These are phyloP conservation scores for Crithidia expoeki DNA, from an alignment of 208 protist species.

Conservation along the genomic window DNA sequence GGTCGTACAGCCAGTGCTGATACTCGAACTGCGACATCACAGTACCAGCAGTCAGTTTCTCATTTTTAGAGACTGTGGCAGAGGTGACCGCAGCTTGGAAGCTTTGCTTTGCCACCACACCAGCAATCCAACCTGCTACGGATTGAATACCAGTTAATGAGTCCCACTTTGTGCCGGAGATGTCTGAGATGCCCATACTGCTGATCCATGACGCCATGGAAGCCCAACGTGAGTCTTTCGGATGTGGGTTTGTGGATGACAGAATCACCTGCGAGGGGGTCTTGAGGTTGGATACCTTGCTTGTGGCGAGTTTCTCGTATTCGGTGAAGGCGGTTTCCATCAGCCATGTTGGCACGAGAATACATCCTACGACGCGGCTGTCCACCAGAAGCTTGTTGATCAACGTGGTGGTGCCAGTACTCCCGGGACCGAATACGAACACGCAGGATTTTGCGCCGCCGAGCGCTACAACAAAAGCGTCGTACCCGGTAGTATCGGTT, in stretches of 20 bases:
- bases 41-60: too few species aligned
- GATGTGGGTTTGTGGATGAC: conserved; percentile 26
- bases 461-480: not conserved
- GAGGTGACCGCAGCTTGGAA: too few species aligned
- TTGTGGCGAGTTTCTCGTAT: not conserved
- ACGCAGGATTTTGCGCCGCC: not conserved
- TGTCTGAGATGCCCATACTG: not conserved
- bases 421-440: conserved; percentile 19
- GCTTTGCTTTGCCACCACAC: not conserved
- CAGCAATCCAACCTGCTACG: conserved; percentile 18
- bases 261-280: conserved; percentile 5
- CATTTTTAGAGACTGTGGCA: too few species aligned
- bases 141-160: not conserved
- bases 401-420: not conserved
- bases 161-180: not conserved
- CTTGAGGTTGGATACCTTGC: not conserved
- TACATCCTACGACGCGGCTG: not conserved
- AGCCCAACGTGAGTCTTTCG: conserved; percentile 15
- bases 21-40: too few species aligned
- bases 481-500: not conserved
- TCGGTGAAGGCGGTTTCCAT: conserved; percentile 1
- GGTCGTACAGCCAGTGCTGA: conserved; percentile 2
- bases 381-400: not conserved
- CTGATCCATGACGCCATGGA: not conserved
- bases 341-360: conserved; percentile 24